phyloP scores from a whole-genome alignment of 2,329 filamentous ascomycete genomes.

The Colletotrichum spinosum region DNA sequence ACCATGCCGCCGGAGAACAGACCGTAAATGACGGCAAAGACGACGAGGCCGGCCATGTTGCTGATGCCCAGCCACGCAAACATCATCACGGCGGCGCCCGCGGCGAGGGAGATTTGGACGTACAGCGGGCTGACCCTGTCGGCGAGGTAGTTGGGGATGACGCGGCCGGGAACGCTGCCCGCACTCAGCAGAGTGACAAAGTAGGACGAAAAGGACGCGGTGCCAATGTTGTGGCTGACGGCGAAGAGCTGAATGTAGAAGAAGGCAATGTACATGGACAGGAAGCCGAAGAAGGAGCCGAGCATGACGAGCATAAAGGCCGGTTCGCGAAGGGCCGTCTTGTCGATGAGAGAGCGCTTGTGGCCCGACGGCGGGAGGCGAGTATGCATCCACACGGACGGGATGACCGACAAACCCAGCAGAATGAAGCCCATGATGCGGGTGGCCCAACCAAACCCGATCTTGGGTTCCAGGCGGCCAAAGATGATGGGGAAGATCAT shows the following conservation, averaged over 20 bases:
- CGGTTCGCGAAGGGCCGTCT: constrained; percentile 50
- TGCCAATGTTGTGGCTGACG: constrained; percentile 53
- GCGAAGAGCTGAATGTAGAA: constrained; percentile 59
- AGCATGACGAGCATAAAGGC: constrained; percentile 52
- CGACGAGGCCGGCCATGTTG: constrained; percentile 50
- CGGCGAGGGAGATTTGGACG: constrained; percentile 47
- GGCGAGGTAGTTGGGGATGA: constrained; percentile 57
- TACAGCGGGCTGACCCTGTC: constrained; percentile 56
- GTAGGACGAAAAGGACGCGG: constrained; percentile 50
- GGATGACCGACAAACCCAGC: constrained; percentile 51
- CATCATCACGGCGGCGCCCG: constrained; percentile 49
- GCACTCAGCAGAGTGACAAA: constrained; percentile 58
- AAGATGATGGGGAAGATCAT: constrained; percentile 55
- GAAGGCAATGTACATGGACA: constrained; percentile 61
- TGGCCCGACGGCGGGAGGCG: constrained; percentile 46
- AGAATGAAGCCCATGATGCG: constrained; percentile 58
- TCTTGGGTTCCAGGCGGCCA: constrained; percentile 54
- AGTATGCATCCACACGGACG: constrained; percentile 52
- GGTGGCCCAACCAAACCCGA: constrained; percentile 68
- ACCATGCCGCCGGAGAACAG: constrained; percentile 58
- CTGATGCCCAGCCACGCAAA: constrained; percentile 55
- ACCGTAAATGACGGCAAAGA: constrained; percentile 58
- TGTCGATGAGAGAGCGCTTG: constrained; percentile 50
- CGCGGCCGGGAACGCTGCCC: constrained; percentile 57
- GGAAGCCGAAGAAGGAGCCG: constrained; percentile 53